phyloP scores from a whole-genome alignment of 768 basidiomycete genomes.

The Russula compacta region DNA sequence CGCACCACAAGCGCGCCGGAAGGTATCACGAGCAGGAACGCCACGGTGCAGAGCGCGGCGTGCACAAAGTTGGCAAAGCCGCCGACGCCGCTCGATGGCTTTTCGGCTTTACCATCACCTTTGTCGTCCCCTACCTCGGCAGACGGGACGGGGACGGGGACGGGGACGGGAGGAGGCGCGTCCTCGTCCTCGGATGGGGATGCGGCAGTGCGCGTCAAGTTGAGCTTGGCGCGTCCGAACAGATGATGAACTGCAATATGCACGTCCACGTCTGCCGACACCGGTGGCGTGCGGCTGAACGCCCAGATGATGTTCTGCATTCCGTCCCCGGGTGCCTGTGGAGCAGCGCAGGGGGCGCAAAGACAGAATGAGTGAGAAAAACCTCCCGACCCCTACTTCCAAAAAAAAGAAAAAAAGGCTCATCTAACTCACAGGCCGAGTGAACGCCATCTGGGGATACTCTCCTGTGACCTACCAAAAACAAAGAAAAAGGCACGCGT shows the following conservation, averaged over 20 bases:
- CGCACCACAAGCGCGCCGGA: slow-evolving; percentile 48
- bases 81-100: not conserved
- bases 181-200: slow-evolving; percentile 16
- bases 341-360: not conserved
- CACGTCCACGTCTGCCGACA: slow-evolving; percentile 37
- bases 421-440: slow-evolving; percentile 27
- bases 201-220: slow-evolving; percentile 34
- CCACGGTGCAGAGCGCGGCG: slow-evolving; percentile 41
- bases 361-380: not conserved
- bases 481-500: too few relatives aligned
- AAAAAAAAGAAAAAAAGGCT: not conserved
- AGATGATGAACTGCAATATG: slow-evolving; percentile 40
- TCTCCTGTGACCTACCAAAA: not conserved
- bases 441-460: slow-evolving; percentile 10
- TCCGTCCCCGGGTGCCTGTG: slow-evolving; percentile 35
- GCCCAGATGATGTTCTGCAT: slow-evolving; percentile 50
- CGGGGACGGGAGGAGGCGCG: not conserved
- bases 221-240: slow-evolving; percentile 34
- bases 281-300: slow-evolving; percentile 41
- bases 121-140: not conserved
- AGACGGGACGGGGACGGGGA: not conserved
- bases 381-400: not conserved
- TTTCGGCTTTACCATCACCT: not conserved
- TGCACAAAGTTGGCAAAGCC: slow-evolving; percentile 38
- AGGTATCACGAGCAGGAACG: slow-evolving; percentile 50